phyloP scores from a whole-genome alignment of 345 rosid species.

The Gossypium anomalum region DNA sequence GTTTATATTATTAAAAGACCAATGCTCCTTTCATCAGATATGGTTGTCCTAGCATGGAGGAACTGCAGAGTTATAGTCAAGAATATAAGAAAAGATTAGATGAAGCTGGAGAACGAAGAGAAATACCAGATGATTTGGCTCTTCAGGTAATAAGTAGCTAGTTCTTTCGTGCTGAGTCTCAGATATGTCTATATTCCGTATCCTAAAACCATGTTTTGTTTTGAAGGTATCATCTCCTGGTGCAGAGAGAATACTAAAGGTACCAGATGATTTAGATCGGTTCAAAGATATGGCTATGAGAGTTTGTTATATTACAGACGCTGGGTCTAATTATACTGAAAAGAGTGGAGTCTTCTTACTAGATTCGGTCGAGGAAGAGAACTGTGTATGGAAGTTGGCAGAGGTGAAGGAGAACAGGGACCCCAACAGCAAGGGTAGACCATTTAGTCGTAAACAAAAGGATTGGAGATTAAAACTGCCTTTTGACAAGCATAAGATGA shows the following conservation, averaged over 20 bases:
- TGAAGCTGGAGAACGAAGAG: constrained; percentile 59
- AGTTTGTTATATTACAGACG: constrained; percentile 51
- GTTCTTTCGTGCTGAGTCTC: constrained; percentile 1
- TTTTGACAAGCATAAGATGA: constrained; percentile 44
- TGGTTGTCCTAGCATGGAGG: constrained; percentile 84
- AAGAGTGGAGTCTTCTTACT: constrained; percentile 55
- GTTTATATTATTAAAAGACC: neutral
- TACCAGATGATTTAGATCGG: constrained; percentile 64
- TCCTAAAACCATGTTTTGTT: neutral
- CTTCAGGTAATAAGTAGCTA: constrained; percentile 55
- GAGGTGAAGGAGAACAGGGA: constrained; percentile 81
- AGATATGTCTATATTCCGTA: too few relatives aligned
- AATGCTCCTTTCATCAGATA: constrained; percentile 39
- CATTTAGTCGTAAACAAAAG: constrained; percentile 63
- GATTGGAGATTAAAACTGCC: constrained; percentile 70
- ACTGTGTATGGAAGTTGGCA: constrained; percentile 79
- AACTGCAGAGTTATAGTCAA: constrained; percentile 62
- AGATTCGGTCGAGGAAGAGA: constrained; percentile 54
- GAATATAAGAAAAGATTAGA: constrained; percentile 75
- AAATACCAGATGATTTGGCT: constrained; percentile 75
- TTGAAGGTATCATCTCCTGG: constrained; percentile 87
- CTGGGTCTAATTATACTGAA: constrained; percentile 31
- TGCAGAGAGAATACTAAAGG: constrained; percentile 73
- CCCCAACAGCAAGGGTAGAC: constrained; percentile 73
- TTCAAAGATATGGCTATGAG: constrained; percentile 69